phyloP scores from a whole-genome alignment of 768 basidiomycete genomes.

The Xerocomellus intermedius region DNA sequence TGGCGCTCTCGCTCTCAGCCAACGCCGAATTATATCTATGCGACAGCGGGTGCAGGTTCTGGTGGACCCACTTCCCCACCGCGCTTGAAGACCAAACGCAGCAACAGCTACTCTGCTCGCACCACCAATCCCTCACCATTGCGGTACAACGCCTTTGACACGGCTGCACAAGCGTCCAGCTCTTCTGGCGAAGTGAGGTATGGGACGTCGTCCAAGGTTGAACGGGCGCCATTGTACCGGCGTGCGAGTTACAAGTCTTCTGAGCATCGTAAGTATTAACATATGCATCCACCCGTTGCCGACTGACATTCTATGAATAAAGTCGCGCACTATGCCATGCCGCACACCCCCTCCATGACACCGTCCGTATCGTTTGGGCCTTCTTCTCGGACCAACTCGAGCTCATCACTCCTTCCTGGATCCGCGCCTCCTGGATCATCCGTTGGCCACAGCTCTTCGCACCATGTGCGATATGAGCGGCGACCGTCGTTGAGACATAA shows the following conservation, averaged over 20 bases:
- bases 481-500: conserved; percentile 49
- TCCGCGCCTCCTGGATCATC: conserved; percentile 39
- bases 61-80: conserved; percentile 39
- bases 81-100: conserved; percentile 36
- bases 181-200: conserved; percentile 34
- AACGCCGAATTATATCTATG: conserved; percentile 42
- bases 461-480: conserved; percentile 38
- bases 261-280: conserved; percentile 43
- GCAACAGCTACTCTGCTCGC: conserved; percentile 39
- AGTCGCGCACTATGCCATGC: conserved; percentile 34
- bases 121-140: conserved; percentile 41
- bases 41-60: conserved; percentile 27
- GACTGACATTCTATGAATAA: not conserved
- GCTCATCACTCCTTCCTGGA: conserved; percentile 45
- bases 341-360: conserved; percentile 29
- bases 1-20: conserved; percentile 42
- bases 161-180: conserved; percentile 19
- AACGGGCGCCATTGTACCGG: conserved; percentile 40
- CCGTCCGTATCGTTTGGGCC: conserved; percentile 34
- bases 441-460: conserved; percentile 40
- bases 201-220: conserved; percentile 29
- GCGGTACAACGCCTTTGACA: conserved; percentile 39
- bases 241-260: conserved; percentile 44
- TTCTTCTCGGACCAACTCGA: conserved; percentile 54
- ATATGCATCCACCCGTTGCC: not conserved